These are phyloP conservation scores for Phytophthora citrophthora DNA, from an alignment of 352 stramenopile species.

Conservation along the genomic window DNA sequence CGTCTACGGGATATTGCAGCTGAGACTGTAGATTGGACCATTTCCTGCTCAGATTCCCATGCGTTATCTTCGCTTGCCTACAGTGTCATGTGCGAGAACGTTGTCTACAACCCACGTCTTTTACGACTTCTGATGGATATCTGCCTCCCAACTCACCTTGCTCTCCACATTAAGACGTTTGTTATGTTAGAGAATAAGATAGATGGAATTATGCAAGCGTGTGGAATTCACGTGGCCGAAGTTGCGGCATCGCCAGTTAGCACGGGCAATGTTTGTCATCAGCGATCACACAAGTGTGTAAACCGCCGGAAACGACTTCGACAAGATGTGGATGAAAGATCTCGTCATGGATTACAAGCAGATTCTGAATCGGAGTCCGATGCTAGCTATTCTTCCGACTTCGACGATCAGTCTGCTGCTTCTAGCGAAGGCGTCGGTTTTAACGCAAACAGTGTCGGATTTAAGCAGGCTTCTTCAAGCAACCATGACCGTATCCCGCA, in stretches of 20 bases:
- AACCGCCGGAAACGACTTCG: conserved; percentile 39
- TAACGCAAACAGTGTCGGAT: background rate
- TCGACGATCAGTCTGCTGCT: conserved; percentile 14
- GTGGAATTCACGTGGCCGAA: conserved; percentile 35
- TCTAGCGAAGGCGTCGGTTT: conserved; percentile 2
- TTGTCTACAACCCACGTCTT: conserved; percentile 64
- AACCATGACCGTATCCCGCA: conserved; percentile 39
- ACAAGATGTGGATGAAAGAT: conserved; percentile 37
- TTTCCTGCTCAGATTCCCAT: conserved; percentile 5
- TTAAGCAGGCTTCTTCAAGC: background rate
- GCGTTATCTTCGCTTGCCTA: conserved; percentile 44
- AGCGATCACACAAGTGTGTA: conserved; percentile 5
- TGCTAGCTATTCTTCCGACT: conserved; percentile 28
- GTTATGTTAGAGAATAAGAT: conserved; percentile 41
- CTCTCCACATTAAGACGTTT: conserved; percentile 27
- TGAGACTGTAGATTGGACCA: conserved; percentile 12
- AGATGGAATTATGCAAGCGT: conserved; percentile 48
- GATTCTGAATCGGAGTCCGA: conserved; percentile 35
- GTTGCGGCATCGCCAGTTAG: background rate
- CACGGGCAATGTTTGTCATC: background rate
- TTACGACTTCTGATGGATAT: conserved; percentile 58
- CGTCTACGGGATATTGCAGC: conserved; percentile 42
- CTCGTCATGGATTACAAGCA: conserved; percentile 7
- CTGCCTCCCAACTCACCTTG: conserved; percentile 40
- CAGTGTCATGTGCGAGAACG: conserved; percentile 66